Conservation (phyloP, 2,329 filamentous ascomycete species). For the Diplodia mutila region DNA sequence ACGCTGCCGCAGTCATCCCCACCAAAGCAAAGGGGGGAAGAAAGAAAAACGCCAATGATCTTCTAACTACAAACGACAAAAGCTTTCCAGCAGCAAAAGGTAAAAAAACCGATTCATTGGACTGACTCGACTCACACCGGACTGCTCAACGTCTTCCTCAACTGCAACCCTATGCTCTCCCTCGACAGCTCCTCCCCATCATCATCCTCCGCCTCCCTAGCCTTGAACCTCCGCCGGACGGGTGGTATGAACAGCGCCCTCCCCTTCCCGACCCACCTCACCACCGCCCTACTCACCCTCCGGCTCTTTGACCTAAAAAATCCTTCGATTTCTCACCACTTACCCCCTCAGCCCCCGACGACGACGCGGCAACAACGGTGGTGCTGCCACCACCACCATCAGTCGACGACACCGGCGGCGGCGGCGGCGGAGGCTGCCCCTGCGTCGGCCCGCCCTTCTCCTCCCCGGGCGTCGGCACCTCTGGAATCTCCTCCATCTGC, state of each 20-base stretch:
- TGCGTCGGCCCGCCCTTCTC: neutral
- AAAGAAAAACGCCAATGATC: neutral
- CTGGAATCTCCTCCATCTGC: conserved; percentile 11
- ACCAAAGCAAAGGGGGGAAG: neutral
- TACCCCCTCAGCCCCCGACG: neutral
- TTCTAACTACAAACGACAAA: conserved; percentile 30
- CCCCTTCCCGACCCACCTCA: neutral
- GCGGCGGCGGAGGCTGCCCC: neutral
- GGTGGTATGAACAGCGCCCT: neutral
- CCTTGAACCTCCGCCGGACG: neutral
- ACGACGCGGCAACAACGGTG: neutral
- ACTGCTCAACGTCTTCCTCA: conserved; percentile 12
- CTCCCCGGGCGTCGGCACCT: conserved; percentile 17
- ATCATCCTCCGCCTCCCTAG: neutral
- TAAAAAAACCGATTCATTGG: no score
- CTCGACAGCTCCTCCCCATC: neutral
- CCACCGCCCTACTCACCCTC: conserved; percentile 12
- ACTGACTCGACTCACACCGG: conserved; percentile 8
- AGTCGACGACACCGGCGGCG: neutral
- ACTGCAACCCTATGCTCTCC: neutral
- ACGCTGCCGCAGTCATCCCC: neutral
- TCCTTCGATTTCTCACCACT: conserved; percentile 5
- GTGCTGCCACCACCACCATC: neutral
- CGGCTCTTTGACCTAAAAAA: conserved; percentile 15
- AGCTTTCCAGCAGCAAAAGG: conserved; percentile 29